These are phyloP conservation scores for Macadamia integrifolia DNA, from an alignment of 164 flowering plant species.

Conservation along the genomic window DNA sequence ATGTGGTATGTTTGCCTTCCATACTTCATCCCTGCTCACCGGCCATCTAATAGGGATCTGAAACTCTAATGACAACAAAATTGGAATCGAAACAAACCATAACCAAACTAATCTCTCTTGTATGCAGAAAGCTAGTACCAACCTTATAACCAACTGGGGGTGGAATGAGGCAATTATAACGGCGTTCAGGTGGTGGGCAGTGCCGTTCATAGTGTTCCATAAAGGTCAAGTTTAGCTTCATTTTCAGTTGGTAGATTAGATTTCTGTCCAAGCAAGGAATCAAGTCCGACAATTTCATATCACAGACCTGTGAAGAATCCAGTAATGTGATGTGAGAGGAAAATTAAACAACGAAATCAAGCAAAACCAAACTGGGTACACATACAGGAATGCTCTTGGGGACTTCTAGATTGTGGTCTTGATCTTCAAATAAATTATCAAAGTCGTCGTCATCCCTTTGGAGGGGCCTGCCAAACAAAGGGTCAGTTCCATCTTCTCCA, in stretches of 20 bases:
- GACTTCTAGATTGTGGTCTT: conserved; percentile 31
- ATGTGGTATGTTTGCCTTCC: conserved; percentile 86
- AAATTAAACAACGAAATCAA: not conserved
- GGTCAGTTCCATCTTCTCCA: conserved; percentile 36
- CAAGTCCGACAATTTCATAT: conserved; percentile 58
- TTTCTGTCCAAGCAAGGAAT: conserved; percentile 87
- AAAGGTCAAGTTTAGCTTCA: conserved; percentile 60
- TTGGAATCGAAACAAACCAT: conserved; percentile 19
- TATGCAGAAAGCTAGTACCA: conserved; percentile 7
- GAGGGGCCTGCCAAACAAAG: conserved; percentile 23
- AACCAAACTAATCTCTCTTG: not conserved
- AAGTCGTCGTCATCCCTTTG: conserved; percentile 22
- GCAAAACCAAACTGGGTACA: not conserved
- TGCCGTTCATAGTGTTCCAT: conserved; percentile 97
- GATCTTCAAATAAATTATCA: conserved; percentile 30
- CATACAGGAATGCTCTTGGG: conserved; percentile 62
- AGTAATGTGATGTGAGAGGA: not conserved
- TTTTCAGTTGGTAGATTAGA: conserved; percentile 55
- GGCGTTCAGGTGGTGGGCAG: conserved; percentile 68
- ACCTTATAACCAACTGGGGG: conserved; percentile 91
- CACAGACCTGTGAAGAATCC: conserved; percentile 47
- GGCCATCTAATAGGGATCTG: conserved; percentile 90
- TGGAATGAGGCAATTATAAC: conserved; percentile 80
- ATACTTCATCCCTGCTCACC: conserved; percentile 74
- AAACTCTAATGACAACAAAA: conserved; percentile 27